Evolutionary conservation across 75 land plant genomes (phyloP), one percentile per base, ranked within the genome.

Genomic region (Adiantum capillusveneris): DNA sequence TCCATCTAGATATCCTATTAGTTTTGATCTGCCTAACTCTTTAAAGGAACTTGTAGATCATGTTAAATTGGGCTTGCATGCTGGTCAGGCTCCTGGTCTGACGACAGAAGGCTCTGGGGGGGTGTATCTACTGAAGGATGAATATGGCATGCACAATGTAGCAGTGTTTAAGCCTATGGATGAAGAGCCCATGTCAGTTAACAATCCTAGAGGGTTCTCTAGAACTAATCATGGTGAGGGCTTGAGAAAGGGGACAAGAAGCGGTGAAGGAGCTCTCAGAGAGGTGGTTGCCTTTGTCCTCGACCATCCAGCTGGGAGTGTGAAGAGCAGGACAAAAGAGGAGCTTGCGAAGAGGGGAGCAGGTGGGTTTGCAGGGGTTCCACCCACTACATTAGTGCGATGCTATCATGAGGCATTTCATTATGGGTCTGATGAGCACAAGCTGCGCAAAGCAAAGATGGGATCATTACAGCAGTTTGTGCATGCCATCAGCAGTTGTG

Each of bases 101-200:
- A 74, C 98, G 9, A 44, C 82, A n/a, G 95, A 88, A 61, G 98
- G 98, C 0, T 76, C 96, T 0, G 98, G 98, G 0, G 98, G 98
- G 11, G 85, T 79, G 29, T 93, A 93, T 67, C 77, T 88, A n/a
- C 80, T 93, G 82, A 72, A 56, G 46, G 83, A 86, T 71, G 43
- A 72, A 19, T 66, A 76, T 16, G 98, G 90, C 17, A 27, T 50
- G 29, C 73, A 77, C 26, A 70, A 61, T 62, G 79, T 89, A 26
- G 83, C 81, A 22, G 81, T 93, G 12, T 93, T 93, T 49, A 93
- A 93, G 78, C 98, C 98, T 27, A 70, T 83, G 26, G 98, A 93
- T 56, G 98, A 93, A 74, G 98, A 93, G 62, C 98, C 98, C 19
- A 76, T 85, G 85, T 87, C 90, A 54, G 84, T 78, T 13, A 89